phyloP scores from a whole-genome alignment of 768 basidiomycete genomes.

The Lentinula lateritia region DNA sequence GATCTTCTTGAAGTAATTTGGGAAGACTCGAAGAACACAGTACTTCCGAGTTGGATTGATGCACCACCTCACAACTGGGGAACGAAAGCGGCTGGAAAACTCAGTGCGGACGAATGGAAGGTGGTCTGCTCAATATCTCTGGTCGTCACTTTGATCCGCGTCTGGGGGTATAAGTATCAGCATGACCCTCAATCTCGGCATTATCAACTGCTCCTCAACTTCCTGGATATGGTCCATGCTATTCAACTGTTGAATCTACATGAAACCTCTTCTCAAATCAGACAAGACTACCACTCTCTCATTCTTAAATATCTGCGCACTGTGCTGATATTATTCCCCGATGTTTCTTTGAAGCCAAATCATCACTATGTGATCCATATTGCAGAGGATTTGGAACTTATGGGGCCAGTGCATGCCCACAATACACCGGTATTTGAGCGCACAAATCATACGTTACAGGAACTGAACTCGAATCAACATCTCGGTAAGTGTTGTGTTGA shows the following conservation, averaged over 20 bases:
- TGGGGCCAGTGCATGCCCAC: slow-evolving; percentile 22
- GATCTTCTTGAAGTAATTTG: slow-evolving; percentile 10
- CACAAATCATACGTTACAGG: slow-evolving; percentile 20
- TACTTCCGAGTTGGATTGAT: slow-evolving; percentile 19
- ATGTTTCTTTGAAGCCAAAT: slow-evolving; percentile 12
- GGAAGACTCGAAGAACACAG: slow-evolving; percentile 16
- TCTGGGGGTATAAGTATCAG: slow-evolving; percentile 20
- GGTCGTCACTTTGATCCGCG: slow-evolving; percentile 25
- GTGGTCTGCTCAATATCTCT: slow-evolving; percentile 25
- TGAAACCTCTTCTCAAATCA: slow-evolving; percentile 12
- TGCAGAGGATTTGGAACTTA: slow-evolving; percentile 11
- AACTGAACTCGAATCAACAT: slow-evolving; percentile 18
- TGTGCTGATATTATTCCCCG: slow-evolving; percentile 12
- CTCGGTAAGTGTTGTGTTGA: slow-evolving; percentile 10
- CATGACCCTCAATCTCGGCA: slow-evolving; percentile 9
- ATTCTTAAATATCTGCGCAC: slow-evolving; percentile 16
- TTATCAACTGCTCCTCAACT: slow-evolving; percentile 18
- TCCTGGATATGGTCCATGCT: slow-evolving; percentile 23
- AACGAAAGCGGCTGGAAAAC: slow-evolving; percentile 20
- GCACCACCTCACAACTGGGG: slow-evolving; percentile 17
- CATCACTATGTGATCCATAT: slow-evolving; percentile 21
- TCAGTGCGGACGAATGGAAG: slow-evolving; percentile 30
- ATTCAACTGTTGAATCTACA: slow-evolving; percentile 17
- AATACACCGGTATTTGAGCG: slow-evolving; percentile 23
- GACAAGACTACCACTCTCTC: slow-evolving; percentile 14